Evolutionary conservation across 129 eudicot species (phyloP), one percentile per base, ranked within the genome.

Genomic region (Solidago caesia): DNA sequence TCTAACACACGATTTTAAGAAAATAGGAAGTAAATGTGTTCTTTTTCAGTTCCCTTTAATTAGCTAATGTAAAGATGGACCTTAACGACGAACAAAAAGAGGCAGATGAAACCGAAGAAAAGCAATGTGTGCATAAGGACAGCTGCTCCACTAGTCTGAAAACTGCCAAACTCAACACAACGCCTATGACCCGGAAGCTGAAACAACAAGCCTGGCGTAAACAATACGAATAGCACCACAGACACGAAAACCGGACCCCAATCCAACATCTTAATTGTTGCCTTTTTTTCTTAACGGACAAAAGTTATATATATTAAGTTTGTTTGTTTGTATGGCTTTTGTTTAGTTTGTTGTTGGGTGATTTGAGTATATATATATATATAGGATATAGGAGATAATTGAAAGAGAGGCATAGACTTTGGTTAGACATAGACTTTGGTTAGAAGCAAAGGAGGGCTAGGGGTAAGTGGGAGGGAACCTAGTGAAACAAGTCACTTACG

Each of bases 171-270:
- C 66, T 89, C 96, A 7, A 89, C 83, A 67, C 86, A 80, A 3
- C 86, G 77, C 7, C 71, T 82, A 8, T 81, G 80, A 7, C 89
- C 96, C 2, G 96, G 92, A 4, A 90, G 63, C 57, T 90, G 89
- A 74, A 90, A 90, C 27, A 90, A 72, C 64, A 90, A 73, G 26
- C 96, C 96, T 5, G 96, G 90, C 5, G 92, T 75, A 16, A 90
- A 82, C 66, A 90, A 71, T 41, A 90, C 81, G 44, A 90, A 90
- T 41, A 90, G 89, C 27, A 87, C 61, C 80, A 78, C 85, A 2
- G 88, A 79, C 41, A 90, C 85, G 25, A 90, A 82, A 16, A 90
- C 78, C 44, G 92, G 96, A 0, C 88, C 96, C 90, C 92, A 90
- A 64, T 90, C 88, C 63, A 80, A 71, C 90, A 83, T 83, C 53